These are phyloP conservation scores for Prillingera fragicola DNA, from an alignment of 1,284 basidiomycete species.

Conservation along the genomic window DNA sequence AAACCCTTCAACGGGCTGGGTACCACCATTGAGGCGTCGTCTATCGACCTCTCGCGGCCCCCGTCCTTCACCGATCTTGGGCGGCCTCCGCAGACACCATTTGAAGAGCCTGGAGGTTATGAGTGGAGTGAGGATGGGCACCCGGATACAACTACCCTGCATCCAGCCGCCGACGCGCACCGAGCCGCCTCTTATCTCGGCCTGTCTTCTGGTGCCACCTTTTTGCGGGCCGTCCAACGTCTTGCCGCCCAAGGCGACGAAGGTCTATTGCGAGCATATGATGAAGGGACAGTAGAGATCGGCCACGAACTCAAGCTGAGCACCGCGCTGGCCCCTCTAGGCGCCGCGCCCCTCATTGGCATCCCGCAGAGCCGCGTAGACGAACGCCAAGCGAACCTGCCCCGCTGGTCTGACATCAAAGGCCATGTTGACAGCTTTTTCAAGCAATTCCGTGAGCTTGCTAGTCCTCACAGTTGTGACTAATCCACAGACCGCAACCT, in stretches of 20 bases:
- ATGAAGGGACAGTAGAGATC: neutral
- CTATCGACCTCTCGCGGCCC: neutral
- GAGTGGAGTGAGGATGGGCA: slow-evolving; percentile 20
- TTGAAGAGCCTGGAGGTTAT: neutral
- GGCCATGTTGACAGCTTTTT: slow-evolving; percentile 16
- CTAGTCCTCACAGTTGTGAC: neutral
- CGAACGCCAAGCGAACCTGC: slow-evolving; percentile 8
- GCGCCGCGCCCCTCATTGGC: neutral
- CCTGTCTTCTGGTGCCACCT: slow-evolving; percentile 19
- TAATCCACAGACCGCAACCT: slow-evolving; percentile 13
- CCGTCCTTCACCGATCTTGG: neutral
- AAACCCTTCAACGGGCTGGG: neutral
- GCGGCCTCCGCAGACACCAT: neutral
- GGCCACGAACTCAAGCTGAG: too few relatives aligned
- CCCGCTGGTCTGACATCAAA: slow-evolving; percentile 6
- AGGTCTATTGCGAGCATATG: neutral
- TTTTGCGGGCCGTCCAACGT: slow-evolving; percentile 17
- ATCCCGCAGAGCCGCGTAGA: neutral
- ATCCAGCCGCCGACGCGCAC: neutral
- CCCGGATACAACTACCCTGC: neutral
- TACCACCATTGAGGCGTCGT: neutral
- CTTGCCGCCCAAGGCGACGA: slow-evolving; percentile 4
- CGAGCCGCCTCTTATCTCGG: slow-evolving; percentile 19
- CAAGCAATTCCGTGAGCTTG: slow-evolving; percentile 14
- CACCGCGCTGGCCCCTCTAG: neutral